phyloP scores from a whole-genome alignment of 768 basidiomycete genomes.

The Lentinula raphanica region DNA sequence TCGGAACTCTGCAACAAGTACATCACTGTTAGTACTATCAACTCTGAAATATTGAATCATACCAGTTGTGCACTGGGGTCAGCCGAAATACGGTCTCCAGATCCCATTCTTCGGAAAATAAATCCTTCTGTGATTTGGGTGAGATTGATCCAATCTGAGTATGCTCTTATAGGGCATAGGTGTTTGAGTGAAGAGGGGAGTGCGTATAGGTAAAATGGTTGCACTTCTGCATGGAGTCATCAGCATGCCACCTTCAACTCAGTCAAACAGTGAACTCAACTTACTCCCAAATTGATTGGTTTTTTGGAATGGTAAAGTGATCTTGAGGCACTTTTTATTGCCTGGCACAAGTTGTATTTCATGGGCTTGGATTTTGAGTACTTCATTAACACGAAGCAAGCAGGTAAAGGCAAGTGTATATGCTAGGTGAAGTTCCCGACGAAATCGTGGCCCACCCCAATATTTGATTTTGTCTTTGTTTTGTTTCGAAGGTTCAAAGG shows the following conservation, averaged over 20 bases:
- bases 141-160: slow-evolving; percentile 23
- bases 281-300: slow-evolving; percentile 25
- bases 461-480: slow-evolving; percentile 11
- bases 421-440: slow-evolving; percentile 23
- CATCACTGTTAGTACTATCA: not conserved
- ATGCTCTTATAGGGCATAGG: slow-evolving; percentile 29
- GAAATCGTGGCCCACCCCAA: slow-evolving; percentile 25
- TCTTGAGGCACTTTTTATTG: slow-evolving; percentile 4
- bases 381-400: slow-evolving; percentile 29
- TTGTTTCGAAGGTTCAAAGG: slow-evolving; percentile 11
- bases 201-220: slow-evolving; percentile 23
- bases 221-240: slow-evolving; percentile 18
- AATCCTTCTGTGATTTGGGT: slow-evolving; percentile 21
- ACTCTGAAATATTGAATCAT: not conserved
- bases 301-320: slow-evolving; percentile 22
- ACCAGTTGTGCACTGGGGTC: slow-evolving; percentile 21
- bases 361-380: slow-evolving; percentile 26
- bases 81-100: slow-evolving; percentile 20
- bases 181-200: slow-evolving; percentile 22
- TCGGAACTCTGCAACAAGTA: slow-evolving; percentile 24
- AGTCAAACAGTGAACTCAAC: too few relatives aligned
- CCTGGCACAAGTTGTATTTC: slow-evolving; percentile 15
- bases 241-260: too few relatives aligned
- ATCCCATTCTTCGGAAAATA: slow-evolving; percentile 26
- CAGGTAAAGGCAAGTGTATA: slow-evolving; percentile 31